These are phyloP conservation scores for Aspergillus transmontanensis DNA, from an alignment of 2,329 filamentous ascomycete genomes.

Conservation along the genomic window DNA sequence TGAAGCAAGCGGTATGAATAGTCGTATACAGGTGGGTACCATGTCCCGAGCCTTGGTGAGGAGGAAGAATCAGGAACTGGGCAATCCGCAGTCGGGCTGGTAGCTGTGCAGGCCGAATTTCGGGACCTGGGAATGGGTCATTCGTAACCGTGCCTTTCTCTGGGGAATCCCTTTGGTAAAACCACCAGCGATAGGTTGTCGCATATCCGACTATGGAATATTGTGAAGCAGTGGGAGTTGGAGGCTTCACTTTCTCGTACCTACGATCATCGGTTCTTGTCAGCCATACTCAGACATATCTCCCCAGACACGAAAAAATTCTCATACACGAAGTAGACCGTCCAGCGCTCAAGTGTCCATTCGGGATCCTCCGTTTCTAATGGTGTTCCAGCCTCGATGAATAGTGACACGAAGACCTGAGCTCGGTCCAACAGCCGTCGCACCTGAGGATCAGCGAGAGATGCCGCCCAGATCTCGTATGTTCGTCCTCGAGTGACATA, in stretches of 20 bases:
- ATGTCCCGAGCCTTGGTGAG: conserved; percentile 79
- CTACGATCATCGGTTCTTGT: conserved; percentile 31
- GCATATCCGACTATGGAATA: conserved; percentile 88
- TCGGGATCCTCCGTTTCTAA: conserved; percentile 73
- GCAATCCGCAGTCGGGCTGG: conserved; percentile 83
- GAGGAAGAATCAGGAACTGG: conserved; percentile 88
- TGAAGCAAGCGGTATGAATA: conserved; percentile 71
- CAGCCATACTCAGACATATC: not conserved
- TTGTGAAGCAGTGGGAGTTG: conserved; percentile 52
- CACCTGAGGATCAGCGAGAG: conserved; percentile 69
- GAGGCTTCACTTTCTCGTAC: conserved; percentile 57
- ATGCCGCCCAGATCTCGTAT: conserved; percentile 85
- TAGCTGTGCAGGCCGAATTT: conserved; percentile 59
- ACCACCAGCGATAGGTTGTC: conserved; percentile 86
- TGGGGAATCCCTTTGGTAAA: conserved; percentile 44
- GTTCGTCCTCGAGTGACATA: conserved; percentile 64
- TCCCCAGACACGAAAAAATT: not conserved
- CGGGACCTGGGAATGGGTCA: conserved; percentile 47
- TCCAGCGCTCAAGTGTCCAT: conserved; percentile 79
- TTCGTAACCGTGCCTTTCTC: conserved; percentile 45
- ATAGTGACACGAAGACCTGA: conserved; percentile 80
- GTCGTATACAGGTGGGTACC: conserved; percentile 79
- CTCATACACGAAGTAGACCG: conserved; percentile 78
- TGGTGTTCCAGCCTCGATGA: conserved; percentile 88
- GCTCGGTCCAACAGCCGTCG: conserved; percentile 75